Evolutionary conservation across 1,139 yeast genomes (phyloP), one percentile per base, ranked within the genome.

Genomic region (Magnusiomyces suaveolens): DNA sequence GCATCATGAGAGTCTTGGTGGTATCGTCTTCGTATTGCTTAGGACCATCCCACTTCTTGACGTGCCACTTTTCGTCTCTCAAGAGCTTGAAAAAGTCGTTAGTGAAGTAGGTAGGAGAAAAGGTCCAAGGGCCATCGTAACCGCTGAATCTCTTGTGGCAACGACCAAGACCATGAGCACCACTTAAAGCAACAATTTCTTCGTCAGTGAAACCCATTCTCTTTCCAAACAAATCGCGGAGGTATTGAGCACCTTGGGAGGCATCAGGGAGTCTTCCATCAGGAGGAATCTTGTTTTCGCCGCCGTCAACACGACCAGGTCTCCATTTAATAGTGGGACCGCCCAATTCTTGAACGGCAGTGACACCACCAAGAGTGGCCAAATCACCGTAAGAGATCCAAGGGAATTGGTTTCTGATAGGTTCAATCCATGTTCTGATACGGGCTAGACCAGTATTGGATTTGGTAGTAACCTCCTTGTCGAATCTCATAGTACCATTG

Each of bases 41-140:
- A 63, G 84, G 83, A 44, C 95, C 95, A 58, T 78, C 78, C 87
- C 95, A 87, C 63, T 82, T 74, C 65, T 77, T 80, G 58, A 79
- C 72, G 59, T 82, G 81, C 96, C 96, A 88, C 60, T 80, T 75
- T 60, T 81, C 85, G 63, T 80, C 77, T 60, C 86, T 69, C 62
- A 88, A 78, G 64, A 87, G 77, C 59, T 80, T 82, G 74, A 72
- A 90, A 71, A 71, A 74, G 16, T 75, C 73, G 64, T 74, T 74
- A 56, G 68, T 62, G 70, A 90, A 87, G 70, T 79, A 74, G 62
- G 89, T 89, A 63, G 88, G 87, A 44, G 89, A 83, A 56, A 90
- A 92, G 55, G 92, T 94, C 97, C 97, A 90, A 52, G 96, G 96
- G 52, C 97, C 97, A 59, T 85, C 94, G 68, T 74, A 90, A 1